phyloP scores from a whole-genome alignment of 306 rosid species.

The Pyrus pyrifolia region DNA sequence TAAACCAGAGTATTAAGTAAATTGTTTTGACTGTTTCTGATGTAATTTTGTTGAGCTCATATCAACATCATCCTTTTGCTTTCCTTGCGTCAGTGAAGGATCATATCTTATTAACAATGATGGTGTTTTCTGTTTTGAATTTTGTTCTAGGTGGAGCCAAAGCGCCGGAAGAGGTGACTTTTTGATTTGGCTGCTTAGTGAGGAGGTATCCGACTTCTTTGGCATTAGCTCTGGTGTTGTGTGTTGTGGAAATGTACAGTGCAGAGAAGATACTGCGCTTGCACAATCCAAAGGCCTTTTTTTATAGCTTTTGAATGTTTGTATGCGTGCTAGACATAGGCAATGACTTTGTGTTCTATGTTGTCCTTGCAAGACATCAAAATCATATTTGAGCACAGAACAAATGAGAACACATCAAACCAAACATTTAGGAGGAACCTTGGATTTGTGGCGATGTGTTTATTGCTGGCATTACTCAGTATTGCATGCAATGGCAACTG shows the following conservation, averaged over 20 bases:
- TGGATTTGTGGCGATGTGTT: slow-evolving; percentile 25
- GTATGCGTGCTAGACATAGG: slow-evolving; percentile 41
- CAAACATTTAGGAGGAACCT: slow-evolving; percentile 28
- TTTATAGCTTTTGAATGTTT: slow-evolving; percentile 16
- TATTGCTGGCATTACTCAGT: slow-evolving; percentile 24
- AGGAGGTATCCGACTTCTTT: slow-evolving; percentile 37
- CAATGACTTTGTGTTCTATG: slow-evolving; percentile 34
- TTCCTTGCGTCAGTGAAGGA: slow-evolving; percentile 1
- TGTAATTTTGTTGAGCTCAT: not conserved
- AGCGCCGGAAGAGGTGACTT: slow-evolving; percentile 53
- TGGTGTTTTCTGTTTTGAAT: not conserved
- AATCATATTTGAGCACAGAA: slow-evolving; percentile 26
- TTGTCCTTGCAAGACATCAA: slow-evolving; percentile 21
- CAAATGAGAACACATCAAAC: slow-evolving; percentile 24
- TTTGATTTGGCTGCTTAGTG: slow-evolving; percentile 5
- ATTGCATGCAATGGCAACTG: slow-evolving; percentile 9
- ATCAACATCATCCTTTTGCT: not conserved
- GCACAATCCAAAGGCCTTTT: slow-evolving; percentile 42
- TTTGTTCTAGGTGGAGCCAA: slow-evolving; percentile 41
- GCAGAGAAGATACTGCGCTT: slow-evolving; percentile 48
- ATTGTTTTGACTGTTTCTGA: not conserved
- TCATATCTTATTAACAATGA: not conserved
- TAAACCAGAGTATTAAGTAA: not conserved
- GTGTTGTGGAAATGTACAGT: slow-evolving; percentile 47
- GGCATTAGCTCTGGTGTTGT: slow-evolving; percentile 34